phyloP scores from a whole-genome alignment of 371 early-diverging fungal species.

The Saksenaea oblongispora region DNA sequence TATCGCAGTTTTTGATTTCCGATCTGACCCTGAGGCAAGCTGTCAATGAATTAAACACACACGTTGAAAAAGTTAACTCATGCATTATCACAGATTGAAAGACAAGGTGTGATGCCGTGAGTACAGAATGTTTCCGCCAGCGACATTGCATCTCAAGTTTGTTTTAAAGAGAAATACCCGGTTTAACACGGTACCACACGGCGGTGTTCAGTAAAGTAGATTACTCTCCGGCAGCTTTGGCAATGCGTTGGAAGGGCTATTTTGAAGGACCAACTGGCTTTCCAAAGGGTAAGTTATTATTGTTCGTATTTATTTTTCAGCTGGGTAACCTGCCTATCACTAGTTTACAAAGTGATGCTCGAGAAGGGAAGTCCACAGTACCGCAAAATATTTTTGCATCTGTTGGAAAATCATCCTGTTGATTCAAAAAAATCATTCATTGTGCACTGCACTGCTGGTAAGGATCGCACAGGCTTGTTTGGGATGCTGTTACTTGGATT shows the following conservation, averaged over 20 bases:
- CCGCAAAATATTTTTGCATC: slow-evolving; percentile 52
- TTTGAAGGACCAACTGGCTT: slow-evolving; percentile 61
- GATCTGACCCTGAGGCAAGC: slow-evolving; percentile 48
- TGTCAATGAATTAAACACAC: not conserved
- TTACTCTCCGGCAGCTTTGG: slow-evolving; percentile 64
- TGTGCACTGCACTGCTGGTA: slow-evolving; percentile 13
- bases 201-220: slow-evolving; percentile 62
- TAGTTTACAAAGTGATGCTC: slow-evolving; percentile 56
- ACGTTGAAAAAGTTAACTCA: not conserved
- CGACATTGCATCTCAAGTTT: not conserved
- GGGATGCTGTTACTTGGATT: slow-evolving; percentile 71
- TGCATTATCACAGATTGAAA: slow-evolving; percentile 24
- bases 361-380: slow-evolving; percentile 53
- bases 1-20: slow-evolving; percentile 58
- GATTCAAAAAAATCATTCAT: slow-evolving; percentile 9
- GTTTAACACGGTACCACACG: slow-evolving; percentile 43
- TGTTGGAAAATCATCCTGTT: slow-evolving; percentile 52
- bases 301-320: not conserved
- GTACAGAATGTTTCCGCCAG: not conserved
- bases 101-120: slow-evolving; percentile 49
- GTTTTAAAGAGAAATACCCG: slow-evolving; percentile 30
- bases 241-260: slow-evolving; percentile 59
- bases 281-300: slow-evolving; percentile 39
- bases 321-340: not conserved
- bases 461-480: slow-evolving; percentile 84